phyloP scores from a whole-genome alignment of 768 basidiomycete genomes.

The Calocybe indica region DNA sequence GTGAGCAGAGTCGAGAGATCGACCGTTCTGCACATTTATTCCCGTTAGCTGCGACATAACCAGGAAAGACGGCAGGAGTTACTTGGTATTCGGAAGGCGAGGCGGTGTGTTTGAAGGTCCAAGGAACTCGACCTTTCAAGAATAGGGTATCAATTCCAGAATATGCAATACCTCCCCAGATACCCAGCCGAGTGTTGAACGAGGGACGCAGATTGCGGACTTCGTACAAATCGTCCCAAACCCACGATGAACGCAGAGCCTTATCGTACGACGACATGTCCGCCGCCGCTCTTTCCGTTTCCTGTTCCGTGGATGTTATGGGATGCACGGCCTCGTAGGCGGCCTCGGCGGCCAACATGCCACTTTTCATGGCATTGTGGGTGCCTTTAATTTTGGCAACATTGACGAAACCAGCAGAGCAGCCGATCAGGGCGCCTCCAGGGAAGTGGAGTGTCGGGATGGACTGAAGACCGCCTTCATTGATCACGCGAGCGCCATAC shows the following conservation, averaged over 20 bases:
- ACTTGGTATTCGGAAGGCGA: conserved; percentile 8
- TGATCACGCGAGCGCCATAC: conserved; percentile 86
- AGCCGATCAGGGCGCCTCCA: conserved; percentile 91
- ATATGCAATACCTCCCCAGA: conserved; percentile 85
- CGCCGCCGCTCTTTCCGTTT: conserved; percentile 18
- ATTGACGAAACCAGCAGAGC: conserved; percentile 94
- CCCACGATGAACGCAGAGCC: conserved; percentile 72
- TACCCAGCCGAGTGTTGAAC: conserved; percentile 74
- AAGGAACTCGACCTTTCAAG: conserved; percentile 80
- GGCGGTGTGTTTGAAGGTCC: conserved; percentile 77
- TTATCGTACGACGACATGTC: conserved; percentile 74
- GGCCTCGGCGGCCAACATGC: conserved; percentile 93
- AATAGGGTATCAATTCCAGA: conserved; percentile 85
- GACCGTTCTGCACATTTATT: conserved; percentile 9
- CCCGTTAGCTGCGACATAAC: background rate
- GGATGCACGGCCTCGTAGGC: conserved; percentile 59
- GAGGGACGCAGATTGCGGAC: conserved; percentile 89
- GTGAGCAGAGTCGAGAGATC: conserved; percentile 54
- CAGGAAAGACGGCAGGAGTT: background rate
- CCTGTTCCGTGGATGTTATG: conserved; percentile 9
- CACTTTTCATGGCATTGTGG: conserved; percentile 98
- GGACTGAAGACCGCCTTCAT: conserved; percentile 92
- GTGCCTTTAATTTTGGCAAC: conserved; percentile 98
- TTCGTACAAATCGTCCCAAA: conserved; percentile 80
- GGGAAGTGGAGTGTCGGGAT: conserved; percentile 84